A percentile compares a stretch with the other conserved stretches of the same genome.
Conservation (phyloP, 2,329 filamentous ascomycete genomes). For the Cladorrhinum sp. region DNA sequence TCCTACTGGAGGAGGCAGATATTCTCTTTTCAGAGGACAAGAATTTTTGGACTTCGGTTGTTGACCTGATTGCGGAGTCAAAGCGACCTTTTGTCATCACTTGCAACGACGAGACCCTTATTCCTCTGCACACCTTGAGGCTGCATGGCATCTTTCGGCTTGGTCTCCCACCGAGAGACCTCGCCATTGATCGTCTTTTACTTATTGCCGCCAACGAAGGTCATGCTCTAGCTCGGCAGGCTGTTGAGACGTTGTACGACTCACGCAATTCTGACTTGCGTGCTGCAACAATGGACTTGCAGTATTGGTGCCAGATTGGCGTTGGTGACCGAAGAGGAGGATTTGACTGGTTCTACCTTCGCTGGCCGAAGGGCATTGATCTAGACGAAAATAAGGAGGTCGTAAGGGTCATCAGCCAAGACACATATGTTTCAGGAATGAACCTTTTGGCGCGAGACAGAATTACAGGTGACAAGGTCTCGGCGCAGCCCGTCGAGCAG, state of each 20-base stretch:
- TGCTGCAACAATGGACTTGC: slow-evolving; percentile 76
- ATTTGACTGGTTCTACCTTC: slow-evolving; percentile 81
- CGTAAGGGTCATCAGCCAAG: slow-evolving; percentile 75
- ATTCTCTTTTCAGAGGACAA: slow-evolving; percentile 93
- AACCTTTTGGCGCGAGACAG: slow-evolving; percentile 68
- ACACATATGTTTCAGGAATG: slow-evolving; percentile 76
- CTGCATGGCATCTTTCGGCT: slow-evolving; percentile 84
- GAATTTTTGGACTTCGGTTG: slow-evolving; percentile 85
- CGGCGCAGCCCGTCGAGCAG: slow-evolving; percentile 48
- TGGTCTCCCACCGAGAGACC: slow-evolving; percentile 57
- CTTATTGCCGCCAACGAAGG: slow-evolving; percentile 85
- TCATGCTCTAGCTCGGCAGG: slow-evolving; percentile 67
- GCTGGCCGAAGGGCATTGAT: slow-evolving; percentile 71
- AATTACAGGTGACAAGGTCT: slow-evolving; percentile 34
- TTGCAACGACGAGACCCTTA: slow-evolving; percentile 84
- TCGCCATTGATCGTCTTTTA: slow-evolving; percentile 76
- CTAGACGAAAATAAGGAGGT: slow-evolving; percentile 63
- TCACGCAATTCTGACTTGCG: slow-evolving; percentile 71
- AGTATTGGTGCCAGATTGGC: slow-evolving; percentile 96
- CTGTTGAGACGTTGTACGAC: slow-evolving; percentile 67
- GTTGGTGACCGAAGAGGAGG: slow-evolving; percentile 86
- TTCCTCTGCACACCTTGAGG: slow-evolving; percentile 72
- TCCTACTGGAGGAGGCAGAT: slow-evolving; percentile 91
- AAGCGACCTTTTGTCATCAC: slow-evolving; percentile 93
- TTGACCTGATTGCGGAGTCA: slow-evolving; percentile 74